Conservation (phyloP, 257 asterid genomes). For the Buddleja alternifolia region DNA sequence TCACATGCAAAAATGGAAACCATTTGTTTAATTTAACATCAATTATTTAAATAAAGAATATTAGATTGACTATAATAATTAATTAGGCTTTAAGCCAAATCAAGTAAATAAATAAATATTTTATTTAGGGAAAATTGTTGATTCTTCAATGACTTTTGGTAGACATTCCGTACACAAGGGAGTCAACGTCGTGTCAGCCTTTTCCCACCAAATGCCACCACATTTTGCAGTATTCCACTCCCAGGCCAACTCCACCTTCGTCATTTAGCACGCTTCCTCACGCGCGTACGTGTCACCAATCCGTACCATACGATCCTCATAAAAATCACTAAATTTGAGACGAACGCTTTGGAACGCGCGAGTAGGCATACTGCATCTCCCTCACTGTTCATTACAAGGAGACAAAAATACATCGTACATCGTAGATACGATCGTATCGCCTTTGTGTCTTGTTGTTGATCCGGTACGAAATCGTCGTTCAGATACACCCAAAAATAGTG, state of each 20-base stretch:
- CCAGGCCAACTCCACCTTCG: neutral
- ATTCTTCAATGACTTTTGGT: constrained; percentile 36
- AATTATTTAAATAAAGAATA: too few species aligned
- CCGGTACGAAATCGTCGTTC: neutral
- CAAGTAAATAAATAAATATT: too few species aligned
- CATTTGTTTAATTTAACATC: too few species aligned
- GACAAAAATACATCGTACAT: constrained; percentile 36
- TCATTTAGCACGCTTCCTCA: neutral
- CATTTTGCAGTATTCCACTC: constrained; percentile 8
- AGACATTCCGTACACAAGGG: constrained; percentile 57
- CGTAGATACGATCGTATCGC: constrained; percentile 35
- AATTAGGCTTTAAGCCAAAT: too few species aligned
- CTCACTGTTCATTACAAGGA: neutral
- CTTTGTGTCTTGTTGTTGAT: constrained; percentile 10
- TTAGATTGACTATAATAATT: too few species aligned
- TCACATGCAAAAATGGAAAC: too few species aligned
- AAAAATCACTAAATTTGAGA: too few species aligned
- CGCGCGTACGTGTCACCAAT: neutral
- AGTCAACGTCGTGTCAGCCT: constrained; percentile 84
- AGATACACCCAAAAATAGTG: neutral
- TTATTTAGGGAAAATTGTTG: neutral
- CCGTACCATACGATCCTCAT: neutral
- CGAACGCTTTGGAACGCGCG: too few species aligned
- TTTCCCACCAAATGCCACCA: constrained; percentile 57
- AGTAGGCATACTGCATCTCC: neutral